Base-by-base conservation (phyloP, 306 rosid genomes). In the Rosa chinensis region DNA sequence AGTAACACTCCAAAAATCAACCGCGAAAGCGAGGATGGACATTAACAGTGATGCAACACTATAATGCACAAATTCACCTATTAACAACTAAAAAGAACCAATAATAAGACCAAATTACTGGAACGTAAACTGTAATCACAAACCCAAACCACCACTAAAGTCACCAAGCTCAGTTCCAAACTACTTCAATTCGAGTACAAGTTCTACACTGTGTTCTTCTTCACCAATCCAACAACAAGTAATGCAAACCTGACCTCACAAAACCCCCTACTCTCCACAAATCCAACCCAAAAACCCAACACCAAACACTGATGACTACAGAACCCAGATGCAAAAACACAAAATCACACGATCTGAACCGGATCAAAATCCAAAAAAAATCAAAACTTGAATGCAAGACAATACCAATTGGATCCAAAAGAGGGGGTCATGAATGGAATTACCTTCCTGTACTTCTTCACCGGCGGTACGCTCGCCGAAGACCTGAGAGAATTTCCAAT, bases 381-480 rank as follows among this genome's bases (percentile, higher is more conserved):
- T 69, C 85, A 87, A 90, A 79, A 94, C 97, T 92, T 91, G 84
- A 89, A 81, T 83, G 77, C 79, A 85, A 83, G 63, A 77, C 56
- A 39, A 77, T 66, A 84, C 42, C 84, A 80, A 88, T 81, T 86
- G 98, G 99, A 95, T 92, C 98, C 96, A 77, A 81, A 79, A 76
- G 80, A 32, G 37, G 35, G 70, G 42, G 21, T 71, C 78, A 58
- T 5, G 4, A 16, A 69, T 32, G 35, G 37, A 32, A 28, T 47
- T 84, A 96, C 99, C 99, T 96, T 96, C 99, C 88, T 96, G 99
- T 69, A 96, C 99, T 85, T 96, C 99, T 78, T 96, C 99, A 32
- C 99, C 99, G 64, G 93, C 99, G 56, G 98, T 75, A 37, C 99
- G 97, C 85, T 96, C 99, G 20, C 99, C 99, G 67, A 96, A 96